These are phyloP conservation scores for Microthlaspi erraticum DNA, from an alignment of 345 rosid species.

Conservation along the genomic window DNA sequence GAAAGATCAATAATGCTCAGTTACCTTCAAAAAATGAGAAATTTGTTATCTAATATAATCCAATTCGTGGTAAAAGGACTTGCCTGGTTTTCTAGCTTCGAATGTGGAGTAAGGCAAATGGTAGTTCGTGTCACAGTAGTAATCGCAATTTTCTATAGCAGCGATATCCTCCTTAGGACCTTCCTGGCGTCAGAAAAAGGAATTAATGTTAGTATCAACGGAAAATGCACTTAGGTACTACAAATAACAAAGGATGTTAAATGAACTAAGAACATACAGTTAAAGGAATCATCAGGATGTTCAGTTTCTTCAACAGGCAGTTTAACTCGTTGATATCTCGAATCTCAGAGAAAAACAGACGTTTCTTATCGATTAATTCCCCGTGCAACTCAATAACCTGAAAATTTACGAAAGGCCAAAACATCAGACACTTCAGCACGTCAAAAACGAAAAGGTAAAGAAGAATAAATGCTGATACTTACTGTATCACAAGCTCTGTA, in stretches of 20 bases:
- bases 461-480: slow-evolving; percentile 36
- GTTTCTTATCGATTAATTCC: slow-evolving; percentile 44
- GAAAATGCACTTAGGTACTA: not conserved
- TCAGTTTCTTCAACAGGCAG: slow-evolving; percentile 55
- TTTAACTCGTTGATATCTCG: slow-evolving; percentile 59
- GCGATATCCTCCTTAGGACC: slow-evolving; percentile 44
- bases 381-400: slow-evolving; percentile 55
- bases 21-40: not conserved
- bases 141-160: slow-evolving; percentile 49
- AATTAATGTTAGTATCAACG: not conserved
- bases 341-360: slow-evolving; percentile 69
- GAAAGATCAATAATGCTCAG: slow-evolving; percentile 1
- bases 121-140: slow-evolving; percentile 66
- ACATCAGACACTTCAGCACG: slow-evolving; percentile 16
- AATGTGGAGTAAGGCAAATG: slow-evolving; percentile 60
- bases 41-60: not conserved
- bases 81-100: slow-evolving; percentile 39
- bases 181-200: slow-evolving; percentile 46
- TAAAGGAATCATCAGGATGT: slow-evolving; percentile 52
- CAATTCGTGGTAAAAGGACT: not conserved
- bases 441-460: not conserved
- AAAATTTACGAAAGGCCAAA: not conserved
- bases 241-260: not conserved
- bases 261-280: slow-evolving; percentile 44
- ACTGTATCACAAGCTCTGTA: slow-evolving; percentile 78